Conservation (phyloP, 495 filamentous ascomycete genomes). For the Pyrenula aspistea region DNA sequence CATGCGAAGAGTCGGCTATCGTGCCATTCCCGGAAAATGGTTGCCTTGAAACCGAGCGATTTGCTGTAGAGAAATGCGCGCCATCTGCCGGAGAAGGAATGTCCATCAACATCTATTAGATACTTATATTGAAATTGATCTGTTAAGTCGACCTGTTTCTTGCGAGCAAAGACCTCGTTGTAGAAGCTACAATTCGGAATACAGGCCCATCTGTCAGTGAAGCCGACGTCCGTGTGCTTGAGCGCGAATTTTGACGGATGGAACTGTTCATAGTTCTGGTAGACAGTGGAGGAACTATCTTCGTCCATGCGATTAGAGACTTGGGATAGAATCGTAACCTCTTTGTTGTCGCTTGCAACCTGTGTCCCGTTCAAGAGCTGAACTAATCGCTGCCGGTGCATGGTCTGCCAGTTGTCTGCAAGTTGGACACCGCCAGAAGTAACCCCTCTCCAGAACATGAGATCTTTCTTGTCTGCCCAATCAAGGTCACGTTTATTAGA, state of each 20-base stretch:
- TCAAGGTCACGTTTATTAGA: slow-evolving; percentile 26
- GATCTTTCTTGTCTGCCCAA: slow-evolving; percentile 45
- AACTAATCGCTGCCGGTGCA: slow-evolving; percentile 66
- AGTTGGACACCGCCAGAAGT: slow-evolving; percentile 57
- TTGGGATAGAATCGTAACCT: slow-evolving; percentile 11
- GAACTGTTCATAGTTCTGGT: slow-evolving; percentile 18
- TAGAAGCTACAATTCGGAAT: slow-evolving; percentile 31
- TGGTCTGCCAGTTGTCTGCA: slow-evolving; percentile 50
- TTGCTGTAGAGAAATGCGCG: slow-evolving; percentile 53
- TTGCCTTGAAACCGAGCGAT: slow-evolving; percentile 57
- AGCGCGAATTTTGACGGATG: slow-evolving; percentile 20
- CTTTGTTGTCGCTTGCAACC: slow-evolving; percentile 19
- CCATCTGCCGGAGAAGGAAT: slow-evolving; percentile 61
- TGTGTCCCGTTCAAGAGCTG: slow-evolving; percentile 54
- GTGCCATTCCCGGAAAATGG: slow-evolving; percentile 67
- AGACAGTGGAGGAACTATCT: background rate
- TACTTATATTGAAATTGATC: slow-evolving; percentile 50
- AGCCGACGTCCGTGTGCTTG: slow-evolving; percentile 31
- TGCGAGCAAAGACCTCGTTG: slow-evolving; percentile 16
- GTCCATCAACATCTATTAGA: slow-evolving; percentile 60
- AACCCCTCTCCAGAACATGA: slow-evolving; percentile 57
- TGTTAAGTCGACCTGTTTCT: slow-evolving; percentile 15
- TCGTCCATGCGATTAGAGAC: slow-evolving; percentile 5
- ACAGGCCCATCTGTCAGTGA: slow-evolving; percentile 26
- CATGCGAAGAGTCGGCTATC: slow-evolving; percentile 56